phyloP scores from a whole-genome alignment of 2,329 filamentous ascomycete genomes.

The Trichophyton benhamiae region DNA sequence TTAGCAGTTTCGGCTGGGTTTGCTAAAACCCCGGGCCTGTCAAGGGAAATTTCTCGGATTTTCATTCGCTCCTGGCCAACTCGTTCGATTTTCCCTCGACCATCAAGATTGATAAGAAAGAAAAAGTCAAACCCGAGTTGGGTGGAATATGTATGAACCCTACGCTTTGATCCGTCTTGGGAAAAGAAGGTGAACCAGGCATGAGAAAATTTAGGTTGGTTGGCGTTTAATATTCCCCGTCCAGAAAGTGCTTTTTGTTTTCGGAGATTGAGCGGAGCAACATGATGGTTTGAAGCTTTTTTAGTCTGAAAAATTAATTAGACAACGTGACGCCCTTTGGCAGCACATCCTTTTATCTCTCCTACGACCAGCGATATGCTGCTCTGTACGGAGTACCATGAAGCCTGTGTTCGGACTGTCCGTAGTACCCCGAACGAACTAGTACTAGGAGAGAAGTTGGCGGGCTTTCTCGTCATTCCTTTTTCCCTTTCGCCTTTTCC shows the following conservation, averaged over 20 bases:
- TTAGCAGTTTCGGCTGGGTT: not conserved
- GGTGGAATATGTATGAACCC: not conserved
- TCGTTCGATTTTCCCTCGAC: not conserved
- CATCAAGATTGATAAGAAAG: not conserved
- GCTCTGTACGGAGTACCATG: not conserved
- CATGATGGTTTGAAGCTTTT: not conserved
- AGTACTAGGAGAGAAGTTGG: not conserved
- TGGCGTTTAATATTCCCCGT: constrained; percentile 5
- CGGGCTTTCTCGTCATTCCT: not conserved
- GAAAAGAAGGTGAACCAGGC: not conserved
- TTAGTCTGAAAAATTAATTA: constrained; percentile 1
- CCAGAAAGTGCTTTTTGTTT: not conserved
- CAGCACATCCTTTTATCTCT: not conserved
- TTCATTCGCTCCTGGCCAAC: not conserved
- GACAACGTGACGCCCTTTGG: not conserved
- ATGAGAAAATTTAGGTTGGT: not conserved
- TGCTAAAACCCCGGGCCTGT: not conserved
- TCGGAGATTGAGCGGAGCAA: constrained; percentile 3
- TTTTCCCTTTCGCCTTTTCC: not conserved
- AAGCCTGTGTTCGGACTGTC: not conserved
- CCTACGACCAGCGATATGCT: not conserved
- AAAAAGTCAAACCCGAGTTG: not conserved
- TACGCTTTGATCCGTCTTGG: not conserved
- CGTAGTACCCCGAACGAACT: not conserved
- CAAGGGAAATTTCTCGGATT: not conserved